These are phyloP conservation scores for Vinca minor DNA, from an alignment of 257 asterid genomes.

Conservation along the genomic window DNA sequence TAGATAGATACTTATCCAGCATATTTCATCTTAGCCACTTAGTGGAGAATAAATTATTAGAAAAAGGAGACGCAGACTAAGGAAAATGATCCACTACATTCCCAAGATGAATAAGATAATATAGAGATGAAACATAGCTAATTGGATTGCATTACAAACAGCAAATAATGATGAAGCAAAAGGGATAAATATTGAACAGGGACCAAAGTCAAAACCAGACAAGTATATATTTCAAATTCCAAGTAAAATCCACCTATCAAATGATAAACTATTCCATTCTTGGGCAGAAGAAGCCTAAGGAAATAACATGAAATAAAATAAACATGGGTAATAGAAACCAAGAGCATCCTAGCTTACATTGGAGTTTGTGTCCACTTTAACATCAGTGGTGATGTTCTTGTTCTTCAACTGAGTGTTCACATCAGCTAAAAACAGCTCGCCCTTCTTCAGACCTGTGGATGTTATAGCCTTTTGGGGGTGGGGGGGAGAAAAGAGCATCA, in stretches of 20 bases:
- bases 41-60: too few species aligned
- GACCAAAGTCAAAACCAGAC: too few species aligned
- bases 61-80: too few species aligned
- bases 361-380: conserved; percentile 20
- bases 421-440: conserved; percentile 17
- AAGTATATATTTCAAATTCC: neutral
- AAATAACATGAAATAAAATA: neutral
- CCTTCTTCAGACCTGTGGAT: conserved; percentile 9
- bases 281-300: neutral
- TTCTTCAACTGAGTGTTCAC: conserved; percentile 21
- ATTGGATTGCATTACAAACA: neutral
- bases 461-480: conserved; percentile 9
- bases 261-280: neutral
- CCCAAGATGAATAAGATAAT: neutral
- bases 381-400: conserved; percentile 16
- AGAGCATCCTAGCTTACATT: conserved; percentile 9
- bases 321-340: neutral
- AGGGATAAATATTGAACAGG: neutral
- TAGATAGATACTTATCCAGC: too few species aligned
- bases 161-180: neutral
- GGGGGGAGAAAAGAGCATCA: neutral
- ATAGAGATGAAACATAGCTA: neutral
- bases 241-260: neutral
- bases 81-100: too few species aligned
- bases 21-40: too few species aligned